Conservation (phyloP, 805 yeast species). For the Cephaloascus albidus region DNA sequence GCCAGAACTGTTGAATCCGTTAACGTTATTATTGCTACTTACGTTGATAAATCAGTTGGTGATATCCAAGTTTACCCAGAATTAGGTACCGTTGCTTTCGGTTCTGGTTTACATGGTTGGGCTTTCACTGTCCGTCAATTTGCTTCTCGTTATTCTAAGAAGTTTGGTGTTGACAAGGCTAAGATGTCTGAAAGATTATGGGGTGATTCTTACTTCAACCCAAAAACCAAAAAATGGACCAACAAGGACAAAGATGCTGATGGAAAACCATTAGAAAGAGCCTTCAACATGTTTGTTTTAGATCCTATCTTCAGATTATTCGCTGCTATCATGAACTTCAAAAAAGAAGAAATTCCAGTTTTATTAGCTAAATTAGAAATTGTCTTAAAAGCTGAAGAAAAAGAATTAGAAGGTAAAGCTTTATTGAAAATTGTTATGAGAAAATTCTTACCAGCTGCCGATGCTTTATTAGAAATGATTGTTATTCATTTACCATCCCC, state of each 20-base stretch:
- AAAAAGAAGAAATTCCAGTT: slow-evolving; percentile 91
- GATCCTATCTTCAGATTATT: slow-evolving; percentile 99
- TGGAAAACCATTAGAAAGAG: slow-evolving; percentile 95
- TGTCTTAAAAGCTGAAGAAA: slow-evolving; percentile 89
- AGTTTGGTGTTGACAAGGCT: slow-evolving; percentile 95
- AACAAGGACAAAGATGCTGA: slow-evolving; percentile 92
- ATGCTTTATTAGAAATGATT: slow-evolving; percentile 98
- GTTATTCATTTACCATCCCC: slow-evolving; percentile 98
- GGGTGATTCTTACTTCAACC: slow-evolving; percentile 99
- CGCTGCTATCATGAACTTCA: slow-evolving; percentile 97
- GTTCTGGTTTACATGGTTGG: slow-evolving; percentile 99
- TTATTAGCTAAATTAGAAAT: slow-evolving; percentile 93
- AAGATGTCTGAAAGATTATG: slow-evolving; percentile 99
- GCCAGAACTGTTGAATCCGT: slow-evolving; percentile 99
- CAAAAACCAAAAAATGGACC: slow-evolving; percentile 99
- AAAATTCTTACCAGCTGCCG: slow-evolving; percentile 99
- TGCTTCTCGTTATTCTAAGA: slow-evolving; percentile 96
- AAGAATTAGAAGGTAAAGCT: slow-evolving; percentile 98
- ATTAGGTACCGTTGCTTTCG: slow-evolving; percentile 98
- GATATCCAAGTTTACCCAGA: slow-evolving; percentile 99
- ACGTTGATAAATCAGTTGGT: slow-evolving; percentile 84
- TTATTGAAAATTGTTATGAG: slow-evolving; percentile 97
- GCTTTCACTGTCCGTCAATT: slow-evolving; percentile 99
- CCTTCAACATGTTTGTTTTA: slow-evolving; percentile 97
- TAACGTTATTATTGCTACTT: slow-evolving; percentile 95